phyloP scores from a whole-genome alignment of 148 eudicot species.

The Vaccinium corymbosum region DNA sequence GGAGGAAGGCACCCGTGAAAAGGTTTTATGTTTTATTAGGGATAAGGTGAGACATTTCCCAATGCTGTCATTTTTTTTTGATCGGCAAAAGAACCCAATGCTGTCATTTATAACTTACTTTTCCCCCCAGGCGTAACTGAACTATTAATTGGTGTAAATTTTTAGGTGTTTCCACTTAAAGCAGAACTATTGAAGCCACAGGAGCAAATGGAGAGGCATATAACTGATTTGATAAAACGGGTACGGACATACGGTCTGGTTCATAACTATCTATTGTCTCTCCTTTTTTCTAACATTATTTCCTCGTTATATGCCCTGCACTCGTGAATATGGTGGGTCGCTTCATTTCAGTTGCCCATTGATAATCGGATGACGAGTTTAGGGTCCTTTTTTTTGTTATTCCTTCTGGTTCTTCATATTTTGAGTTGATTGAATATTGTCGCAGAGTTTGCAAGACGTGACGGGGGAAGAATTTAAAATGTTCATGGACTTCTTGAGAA shows the following conservation, averaged over 20 bases:
- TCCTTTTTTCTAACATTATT: neutral
- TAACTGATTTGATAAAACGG: constrained; percentile 84
- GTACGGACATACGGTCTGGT: constrained; percentile 27
- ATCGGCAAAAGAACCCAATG: neutral
- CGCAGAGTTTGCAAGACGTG: constrained; percentile 93
- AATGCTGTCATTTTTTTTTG: neutral
- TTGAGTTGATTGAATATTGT: constrained; percentile 20
- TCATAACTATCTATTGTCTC: neutral
- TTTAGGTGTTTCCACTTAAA: constrained; percentile 86
- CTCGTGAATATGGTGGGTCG: neutral
- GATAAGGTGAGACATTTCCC: constrained; percentile 60
- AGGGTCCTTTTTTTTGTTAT: neutral
- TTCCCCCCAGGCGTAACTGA: neutral
- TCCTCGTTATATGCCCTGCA: constrained; percentile 1
- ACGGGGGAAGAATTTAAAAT: constrained; percentile 80
- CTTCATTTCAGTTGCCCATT: neutral
- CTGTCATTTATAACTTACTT: neutral
- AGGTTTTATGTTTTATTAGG: constrained; percentile 64
- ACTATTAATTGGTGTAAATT: neutral
- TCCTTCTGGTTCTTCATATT: neutral
- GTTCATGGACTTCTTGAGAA: constrained; percentile 84
- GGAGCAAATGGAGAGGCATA: constrained; percentile 96
- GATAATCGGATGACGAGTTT: neutral
- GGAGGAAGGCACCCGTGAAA: constrained; percentile 76
- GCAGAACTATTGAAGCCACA: constrained; percentile 84